These are phyloP conservation scores for Panicum miliaceum DNA, from an alignment of 176 grass and related monocot species.

Conservation along the genomic window DNA sequence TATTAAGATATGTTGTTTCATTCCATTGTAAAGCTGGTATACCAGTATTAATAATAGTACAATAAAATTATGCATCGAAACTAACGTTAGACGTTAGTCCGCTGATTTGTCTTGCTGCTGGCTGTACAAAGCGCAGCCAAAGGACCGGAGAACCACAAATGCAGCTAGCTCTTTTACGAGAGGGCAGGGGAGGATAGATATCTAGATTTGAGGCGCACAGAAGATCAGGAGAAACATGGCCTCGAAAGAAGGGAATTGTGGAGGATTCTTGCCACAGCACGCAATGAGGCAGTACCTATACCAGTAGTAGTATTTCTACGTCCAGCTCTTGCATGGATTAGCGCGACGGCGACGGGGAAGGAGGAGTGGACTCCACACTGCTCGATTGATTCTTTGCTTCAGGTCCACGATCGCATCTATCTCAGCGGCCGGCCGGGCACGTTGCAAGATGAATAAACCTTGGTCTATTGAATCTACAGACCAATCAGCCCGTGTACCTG, in stretches of 20 bases:
- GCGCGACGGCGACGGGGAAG: not conserved
- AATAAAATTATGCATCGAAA: too few relatives aligned
- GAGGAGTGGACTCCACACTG: constrained; percentile 54
- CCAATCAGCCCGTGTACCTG: not conserved
- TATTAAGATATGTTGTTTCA: too few relatives aligned
- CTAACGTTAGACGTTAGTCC: too few relatives aligned
- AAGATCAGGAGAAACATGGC: constrained; percentile 33
- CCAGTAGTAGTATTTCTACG: not conserved
- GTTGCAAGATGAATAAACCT: not conserved
- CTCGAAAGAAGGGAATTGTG: constrained; percentile 35
- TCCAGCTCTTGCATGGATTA: constrained; percentile 11
- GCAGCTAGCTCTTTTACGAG: not conserved
- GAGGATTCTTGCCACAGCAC: constrained; percentile 47
- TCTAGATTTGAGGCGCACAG: constrained; percentile 9
- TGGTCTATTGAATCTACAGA: not conserved
- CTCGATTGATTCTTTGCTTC: constrained; percentile 56
- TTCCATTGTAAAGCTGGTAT: too few relatives aligned
- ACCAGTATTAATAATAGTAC: too few relatives aligned
- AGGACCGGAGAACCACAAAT: too few relatives aligned
- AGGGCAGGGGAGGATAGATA: not conserved
- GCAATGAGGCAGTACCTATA: not conserved
- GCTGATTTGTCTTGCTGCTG: too few relatives aligned
- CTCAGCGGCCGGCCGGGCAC: not conserved
- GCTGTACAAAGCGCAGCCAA: too few relatives aligned
- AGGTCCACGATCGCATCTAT: constrained; percentile 44